These are phyloP conservation scores for Ascomycota sp. DNA, from an alignment of 2,329 filamentous ascomycete species.

Conservation along the genomic window DNA sequence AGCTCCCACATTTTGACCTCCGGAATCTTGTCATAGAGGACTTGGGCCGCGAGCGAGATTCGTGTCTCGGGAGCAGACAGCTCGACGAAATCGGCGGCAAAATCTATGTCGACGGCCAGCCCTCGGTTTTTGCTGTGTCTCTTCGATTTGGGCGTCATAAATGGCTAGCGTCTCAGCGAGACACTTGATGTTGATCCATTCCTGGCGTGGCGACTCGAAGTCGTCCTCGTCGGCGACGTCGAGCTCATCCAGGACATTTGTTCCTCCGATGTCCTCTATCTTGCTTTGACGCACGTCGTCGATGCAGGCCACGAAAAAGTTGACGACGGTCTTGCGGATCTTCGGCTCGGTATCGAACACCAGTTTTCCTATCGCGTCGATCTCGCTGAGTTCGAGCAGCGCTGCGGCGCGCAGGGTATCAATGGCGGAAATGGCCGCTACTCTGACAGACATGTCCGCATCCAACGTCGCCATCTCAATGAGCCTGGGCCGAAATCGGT, in stretches of 20 bases:
- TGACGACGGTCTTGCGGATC: conserved; percentile 72
- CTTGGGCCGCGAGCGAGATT: conserved; percentile 69
- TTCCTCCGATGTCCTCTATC: conserved; percentile 67
- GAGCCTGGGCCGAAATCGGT: conserved; percentile 68
- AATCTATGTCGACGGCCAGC: conserved; percentile 23
- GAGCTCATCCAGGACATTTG: conserved; percentile 58
- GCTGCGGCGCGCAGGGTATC: conserved; percentile 67
- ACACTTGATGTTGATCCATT: conserved; percentile 86
- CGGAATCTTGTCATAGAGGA: conserved; percentile 60
- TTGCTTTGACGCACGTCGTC: conserved; percentile 61
- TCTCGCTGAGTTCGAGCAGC: conserved; percentile 75
- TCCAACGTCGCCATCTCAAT: conserved; percentile 87
- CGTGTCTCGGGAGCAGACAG: conserved; percentile 54
- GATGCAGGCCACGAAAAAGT: conserved; percentile 79
- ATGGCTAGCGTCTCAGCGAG: conserved; percentile 64
- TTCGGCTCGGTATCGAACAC: conserved; percentile 74
- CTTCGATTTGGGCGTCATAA: conserved; percentile 54
- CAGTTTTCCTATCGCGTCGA: conserved; percentile 70
- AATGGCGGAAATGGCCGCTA: conserved; percentile 61
- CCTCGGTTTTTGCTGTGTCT: conserved; percentile 26
- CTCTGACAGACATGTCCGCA: conserved; percentile 60
- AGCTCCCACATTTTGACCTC: conserved; percentile 77
- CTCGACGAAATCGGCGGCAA: conserved; percentile 35
- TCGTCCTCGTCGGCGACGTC: conserved; percentile 54
- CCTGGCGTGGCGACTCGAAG: conserved; percentile 52